Conservation (phyloP, 1,284 basidiomycete species). For the Farysia itapuensis region DNA sequence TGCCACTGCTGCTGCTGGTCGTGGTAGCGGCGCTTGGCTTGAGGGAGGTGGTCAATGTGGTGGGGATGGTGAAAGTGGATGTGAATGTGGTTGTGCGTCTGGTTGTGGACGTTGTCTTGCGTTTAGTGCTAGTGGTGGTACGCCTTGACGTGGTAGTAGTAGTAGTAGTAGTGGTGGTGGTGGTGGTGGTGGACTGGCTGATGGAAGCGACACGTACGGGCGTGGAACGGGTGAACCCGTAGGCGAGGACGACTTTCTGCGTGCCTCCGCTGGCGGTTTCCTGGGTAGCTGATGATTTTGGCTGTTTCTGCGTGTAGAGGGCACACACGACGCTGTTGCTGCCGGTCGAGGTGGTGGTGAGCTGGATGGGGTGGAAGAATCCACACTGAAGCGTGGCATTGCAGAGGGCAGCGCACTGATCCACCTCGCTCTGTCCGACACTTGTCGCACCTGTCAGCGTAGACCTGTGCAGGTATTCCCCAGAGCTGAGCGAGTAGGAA, state of each 20-base stretch:
- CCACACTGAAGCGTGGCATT: background rate
- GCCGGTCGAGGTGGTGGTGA: conserved; percentile 8
- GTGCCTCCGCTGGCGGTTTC: conserved; percentile 1
- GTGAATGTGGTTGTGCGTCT: too few species aligned
- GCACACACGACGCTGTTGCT: conserved; percentile 21
- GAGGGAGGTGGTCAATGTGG: too few species aligned
- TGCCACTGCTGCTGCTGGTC: too few species aligned
- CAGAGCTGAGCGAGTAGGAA: conserved; percentile 8
- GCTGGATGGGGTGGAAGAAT: conserved; percentile 18
- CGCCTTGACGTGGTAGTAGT: background rate
- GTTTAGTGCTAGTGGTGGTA: too few species aligned
- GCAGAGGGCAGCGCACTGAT: conserved; percentile 6
- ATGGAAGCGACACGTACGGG: too few species aligned
- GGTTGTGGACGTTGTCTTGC: too few species aligned
- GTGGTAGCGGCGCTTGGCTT: too few species aligned
- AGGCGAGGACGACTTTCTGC: conserved; percentile 8
- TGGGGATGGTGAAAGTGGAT: too few species aligned
- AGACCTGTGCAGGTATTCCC: conserved; percentile 9
- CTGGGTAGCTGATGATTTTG: conserved; percentile 4
- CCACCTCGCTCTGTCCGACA: conserved; percentile 6
- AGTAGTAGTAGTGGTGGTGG: too few species aligned
- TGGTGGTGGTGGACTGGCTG: too few species aligned
- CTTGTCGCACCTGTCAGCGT: conserved; percentile 5
- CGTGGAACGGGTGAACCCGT: conserved; percentile 5
- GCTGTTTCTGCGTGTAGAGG: conserved; percentile 11